Conservation (phyloP, 2,329 filamentous ascomycete species). For the Verticillium isaacii region DNA sequence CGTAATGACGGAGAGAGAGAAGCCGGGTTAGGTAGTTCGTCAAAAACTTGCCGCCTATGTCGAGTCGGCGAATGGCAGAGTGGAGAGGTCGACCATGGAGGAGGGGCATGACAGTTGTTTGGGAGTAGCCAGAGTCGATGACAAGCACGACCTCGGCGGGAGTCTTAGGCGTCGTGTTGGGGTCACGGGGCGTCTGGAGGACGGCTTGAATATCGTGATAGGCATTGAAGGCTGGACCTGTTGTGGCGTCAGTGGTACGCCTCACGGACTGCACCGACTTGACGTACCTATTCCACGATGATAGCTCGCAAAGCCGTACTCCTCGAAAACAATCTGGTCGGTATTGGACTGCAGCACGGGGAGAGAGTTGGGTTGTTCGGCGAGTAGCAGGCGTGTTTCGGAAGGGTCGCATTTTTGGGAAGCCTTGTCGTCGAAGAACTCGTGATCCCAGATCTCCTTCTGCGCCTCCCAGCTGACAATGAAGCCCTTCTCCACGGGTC, state of each 20-base stretch:
- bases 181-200: slow-evolving; percentile 55
- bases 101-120: slow-evolving; percentile 85
- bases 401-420: slow-evolving; percentile 66
- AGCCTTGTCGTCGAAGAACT: slow-evolving; percentile 71
- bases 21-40: slow-evolving; percentile 91
- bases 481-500: slow-evolving; percentile 91
- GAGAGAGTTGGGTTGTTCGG: slow-evolving; percentile 81
- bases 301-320: slow-evolving; percentile 89
- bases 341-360: slow-evolving; percentile 80
- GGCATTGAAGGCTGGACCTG: slow-evolving; percentile 56
- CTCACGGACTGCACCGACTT: background rate
- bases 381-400: slow-evolving; percentile 78
- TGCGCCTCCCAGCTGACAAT: slow-evolving; percentile 96
- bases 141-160: slow-evolving; percentile 81
- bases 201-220: slow-evolving; percentile 73
- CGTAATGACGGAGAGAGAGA: slow-evolving; percentile 86
- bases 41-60: slow-evolving; percentile 87
- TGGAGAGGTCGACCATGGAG: slow-evolving; percentile 78
- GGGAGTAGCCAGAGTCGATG: slow-evolving; percentile 88
- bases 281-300: slow-evolving; percentile 64
- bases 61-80: slow-evolving; percentile 74
- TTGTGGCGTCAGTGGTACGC: background rate
- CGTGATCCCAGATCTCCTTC: slow-evolving; percentile 91
- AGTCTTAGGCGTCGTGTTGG: slow-evolving; percentile 30
- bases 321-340: slow-evolving; percentile 96